phyloP scores from a whole-genome alignment of 192 early-diverging fungal genomes.

The Mortierella claussenii region DNA sequence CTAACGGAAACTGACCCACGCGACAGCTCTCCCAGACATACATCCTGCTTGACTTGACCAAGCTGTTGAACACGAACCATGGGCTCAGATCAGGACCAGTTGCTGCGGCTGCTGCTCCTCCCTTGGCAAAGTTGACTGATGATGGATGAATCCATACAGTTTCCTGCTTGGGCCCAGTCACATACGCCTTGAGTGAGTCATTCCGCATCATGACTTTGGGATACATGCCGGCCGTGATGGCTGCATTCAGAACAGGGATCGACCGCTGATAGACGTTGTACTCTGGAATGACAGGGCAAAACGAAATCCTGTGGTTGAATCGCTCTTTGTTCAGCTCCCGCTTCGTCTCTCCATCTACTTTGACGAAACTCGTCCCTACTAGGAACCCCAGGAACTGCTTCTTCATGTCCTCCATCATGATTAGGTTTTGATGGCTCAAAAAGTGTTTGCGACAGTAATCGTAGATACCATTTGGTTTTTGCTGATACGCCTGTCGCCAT shows the following conservation, averaged over 20 bases:
- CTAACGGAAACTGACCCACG: constrained; percentile 53
- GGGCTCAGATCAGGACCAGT: constrained; percentile 30
- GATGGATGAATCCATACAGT: constrained; percentile 83
- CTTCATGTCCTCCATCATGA: constrained; percentile 69
- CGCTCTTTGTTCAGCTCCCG: constrained; percentile 33
- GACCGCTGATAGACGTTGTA: constrained; percentile 56
- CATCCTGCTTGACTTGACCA: constrained; percentile 59
- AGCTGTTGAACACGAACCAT: constrained; percentile 64
- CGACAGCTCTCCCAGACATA: constrained; percentile 64
- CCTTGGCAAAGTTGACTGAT: constrained; percentile 69
- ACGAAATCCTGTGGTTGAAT: constrained; percentile 32
- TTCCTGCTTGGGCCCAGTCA: constrained; percentile 55
- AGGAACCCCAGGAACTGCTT: constrained; percentile 63
- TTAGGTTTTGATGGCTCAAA: constrained; percentile 62
- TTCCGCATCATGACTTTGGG: constrained; percentile 73
- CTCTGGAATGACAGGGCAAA: constrained; percentile 52
- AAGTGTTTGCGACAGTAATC: constrained; percentile 61
- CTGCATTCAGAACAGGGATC: constrained; percentile 72
- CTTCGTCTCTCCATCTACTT: constrained; percentile 34
- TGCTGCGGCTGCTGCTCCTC: constrained; percentile 21
- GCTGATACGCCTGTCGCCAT: constrained; percentile 56
- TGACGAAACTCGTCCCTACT: constrained; percentile 61
- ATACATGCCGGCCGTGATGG: constrained; percentile 85
- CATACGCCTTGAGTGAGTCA: constrained; percentile 45
- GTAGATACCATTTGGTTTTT: constrained; percentile 29